Evolutionary conservation across 2,329 filamentous ascomycete species (phyloP).

Genomic region (Aureobasidium mangrovei): DNA sequence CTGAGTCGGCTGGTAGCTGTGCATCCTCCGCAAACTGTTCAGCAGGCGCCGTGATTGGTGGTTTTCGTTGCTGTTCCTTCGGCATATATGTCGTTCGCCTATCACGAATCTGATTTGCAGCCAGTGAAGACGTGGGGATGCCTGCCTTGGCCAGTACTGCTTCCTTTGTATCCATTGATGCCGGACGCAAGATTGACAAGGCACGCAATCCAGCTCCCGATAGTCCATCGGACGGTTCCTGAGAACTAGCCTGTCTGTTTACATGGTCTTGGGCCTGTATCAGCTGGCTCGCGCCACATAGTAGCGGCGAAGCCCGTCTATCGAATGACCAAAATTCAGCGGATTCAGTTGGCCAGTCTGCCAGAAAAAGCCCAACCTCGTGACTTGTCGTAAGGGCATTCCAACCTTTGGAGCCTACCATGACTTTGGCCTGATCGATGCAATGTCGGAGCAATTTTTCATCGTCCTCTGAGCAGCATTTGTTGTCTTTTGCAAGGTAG

Average conservation of each 20-base stretch:
- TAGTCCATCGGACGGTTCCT: constrained; percentile 26
- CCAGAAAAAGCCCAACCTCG: constrained; percentile 67
- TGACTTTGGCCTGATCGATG: constrained; percentile 54
- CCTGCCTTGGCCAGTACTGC: constrained; percentile 20
- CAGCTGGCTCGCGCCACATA: constrained; percentile 51
- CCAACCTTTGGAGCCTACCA: constrained; percentile 55
- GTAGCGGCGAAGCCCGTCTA: constrained; percentile 33
- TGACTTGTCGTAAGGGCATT: constrained; percentile 58
- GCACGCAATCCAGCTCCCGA: constrained; percentile 24
- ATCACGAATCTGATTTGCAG: constrained; percentile 28
- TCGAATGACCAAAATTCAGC: constrained; percentile 59
- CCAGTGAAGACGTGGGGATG: constrained; percentile 33
- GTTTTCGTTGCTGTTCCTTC: background rate
- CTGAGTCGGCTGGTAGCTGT: constrained; percentile 34
- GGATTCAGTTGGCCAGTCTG: constrained; percentile 55
- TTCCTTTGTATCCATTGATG: constrained; percentile 8
- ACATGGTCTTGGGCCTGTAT: constrained; percentile 49
- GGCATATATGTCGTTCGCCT: constrained; percentile 17
- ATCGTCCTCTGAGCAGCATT: constrained; percentile 54
- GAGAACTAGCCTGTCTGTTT: constrained; percentile 25
- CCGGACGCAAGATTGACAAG: constrained; percentile 17
- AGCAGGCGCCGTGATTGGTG: background rate
- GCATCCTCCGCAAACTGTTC: background rate
- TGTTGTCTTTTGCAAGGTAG: constrained; percentile 57
- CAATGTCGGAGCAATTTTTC: constrained; percentile 52